Evolutionary conservation across 2,329 filamentous ascomycete species (phyloP).

Genomic region (Helicocarpus griseus): DNA sequence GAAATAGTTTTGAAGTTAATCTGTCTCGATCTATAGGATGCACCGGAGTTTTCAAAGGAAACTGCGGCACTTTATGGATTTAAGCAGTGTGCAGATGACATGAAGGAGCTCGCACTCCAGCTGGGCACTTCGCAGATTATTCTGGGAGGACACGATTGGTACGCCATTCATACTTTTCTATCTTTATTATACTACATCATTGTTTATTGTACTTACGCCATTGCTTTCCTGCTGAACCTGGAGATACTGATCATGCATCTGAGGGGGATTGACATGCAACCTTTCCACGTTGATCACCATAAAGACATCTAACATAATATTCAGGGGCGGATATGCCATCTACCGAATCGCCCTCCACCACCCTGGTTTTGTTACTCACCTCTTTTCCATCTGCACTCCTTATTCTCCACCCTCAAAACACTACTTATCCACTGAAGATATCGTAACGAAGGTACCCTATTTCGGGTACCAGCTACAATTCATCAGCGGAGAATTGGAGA

Average conservation of each 20-base stretch:
- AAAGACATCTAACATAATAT: background rate
- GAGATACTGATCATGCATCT: too few relatives aligned
- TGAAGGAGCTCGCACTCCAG: constrained; percentile 59
- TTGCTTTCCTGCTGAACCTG: too few relatives aligned
- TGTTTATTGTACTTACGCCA: too few relatives aligned
- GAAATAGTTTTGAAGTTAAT: background rate
- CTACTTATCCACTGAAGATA: constrained; percentile 49
- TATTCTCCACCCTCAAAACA: constrained; percentile 48
- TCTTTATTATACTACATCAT: too few relatives aligned
- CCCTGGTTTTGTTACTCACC: constrained; percentile 59
- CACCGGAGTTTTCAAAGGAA: constrained; percentile 48
- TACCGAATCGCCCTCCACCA: constrained; percentile 68
- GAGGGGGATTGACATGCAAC: too few relatives aligned
- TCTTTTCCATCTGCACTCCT: constrained; percentile 76
- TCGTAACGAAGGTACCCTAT: constrained; percentile 53
- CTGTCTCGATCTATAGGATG: constrained; percentile 23
- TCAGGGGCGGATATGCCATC: constrained; percentile 63
- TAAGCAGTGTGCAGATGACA: constrained; percentile 64
- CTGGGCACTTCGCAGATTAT: constrained; percentile 53
- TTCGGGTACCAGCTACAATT: constrained; percentile 83
- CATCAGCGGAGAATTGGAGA: constrained; percentile 56
- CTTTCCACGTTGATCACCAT: background rate
- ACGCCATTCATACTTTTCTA: constrained; percentile 7
- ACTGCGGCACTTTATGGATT: constrained; percentile 53
- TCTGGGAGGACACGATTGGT: constrained; percentile 84